Base-by-base conservation (phyloP, 768 basidiomycete genomes). In the Galerina marginata region DNA sequence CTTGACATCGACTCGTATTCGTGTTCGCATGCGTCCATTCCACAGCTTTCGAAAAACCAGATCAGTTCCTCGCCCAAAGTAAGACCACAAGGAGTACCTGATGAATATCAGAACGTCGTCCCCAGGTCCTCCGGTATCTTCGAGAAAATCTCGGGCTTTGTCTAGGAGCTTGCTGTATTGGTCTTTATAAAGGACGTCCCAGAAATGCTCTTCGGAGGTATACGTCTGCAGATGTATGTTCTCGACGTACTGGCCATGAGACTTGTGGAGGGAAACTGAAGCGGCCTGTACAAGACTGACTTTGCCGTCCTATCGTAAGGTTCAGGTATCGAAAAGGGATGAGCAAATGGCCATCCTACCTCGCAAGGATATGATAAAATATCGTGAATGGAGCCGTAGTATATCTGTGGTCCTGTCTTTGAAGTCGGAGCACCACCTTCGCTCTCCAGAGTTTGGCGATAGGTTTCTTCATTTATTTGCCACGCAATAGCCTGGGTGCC, bases 381-480 rank as follows among this genome's bases (percentile, higher is more conserved):
- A 65, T 99, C 96, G 69, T 99, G 96, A n/a, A 96, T 78, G 9
- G 93, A 95, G 0, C 93, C 93, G 60, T 98, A 99, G 72, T 88
- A 97, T 37, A 95, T 74, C 62, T 85, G 82, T 0, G 88, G 81
- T 1, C 86, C 84, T 2, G 73, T 72, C 50, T 79, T 81, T 1
- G 63, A 12, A 1, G 62, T 64, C 4, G 72, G 63, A 0, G 70
- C 68, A 3, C 77, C 84, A 29, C 65, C 80, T 64, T 84, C 83
- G 2, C 71, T 72, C 68, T 89, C 87, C 0, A 93, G 81, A 3
- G 81, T 83, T 65, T 88, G 83, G 12, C 87, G 83, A 71, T 93
- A 88, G 0, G 90, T 86, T 63, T 95, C 92, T 68, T 93, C 92
- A 64, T 99, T 98, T 59, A 98, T 89, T 57, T 91, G 87, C 93